Percentiles rank a stretch among this genome's conserved stretches.
Conservation (phyloP, 176 grass and related monocot species). For the Saccharum spontaneum region DNA sequence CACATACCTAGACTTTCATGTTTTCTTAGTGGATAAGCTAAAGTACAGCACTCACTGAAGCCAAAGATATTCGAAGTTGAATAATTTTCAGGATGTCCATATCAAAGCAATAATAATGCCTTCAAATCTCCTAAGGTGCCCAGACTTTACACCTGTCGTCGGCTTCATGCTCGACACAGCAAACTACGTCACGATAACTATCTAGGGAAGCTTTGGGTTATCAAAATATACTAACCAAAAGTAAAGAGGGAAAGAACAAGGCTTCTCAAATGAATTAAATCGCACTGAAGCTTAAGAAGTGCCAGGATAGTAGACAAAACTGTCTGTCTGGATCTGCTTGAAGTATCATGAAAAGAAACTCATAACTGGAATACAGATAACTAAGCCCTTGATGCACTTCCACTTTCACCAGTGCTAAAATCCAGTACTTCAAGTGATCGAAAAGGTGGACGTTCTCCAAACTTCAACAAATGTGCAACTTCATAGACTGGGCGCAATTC, state of each 20-base stretch:
- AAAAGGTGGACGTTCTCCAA: constrained; percentile 75
- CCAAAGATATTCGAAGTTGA: constrained; percentile 23
- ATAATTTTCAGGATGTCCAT: constrained; percentile 41
- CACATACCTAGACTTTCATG: constrained; percentile 26
- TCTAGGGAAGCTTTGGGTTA: constrained; percentile 1
- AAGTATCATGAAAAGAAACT: constrained; percentile 7
- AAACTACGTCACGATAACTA: neutral
- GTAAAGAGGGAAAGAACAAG: neutral
- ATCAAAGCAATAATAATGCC: constrained; percentile 25
- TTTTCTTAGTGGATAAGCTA: constrained; percentile 28
- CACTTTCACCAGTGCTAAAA: constrained; percentile 32
- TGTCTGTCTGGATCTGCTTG: neutral
- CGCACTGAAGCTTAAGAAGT: constrained; percentile 26
- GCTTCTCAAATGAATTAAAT: constrained; percentile 20
- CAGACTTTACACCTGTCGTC: constrained; percentile 9
- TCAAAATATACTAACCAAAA: neutral
- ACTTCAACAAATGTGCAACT: constrained; percentile 85
- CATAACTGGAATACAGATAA: neutral
- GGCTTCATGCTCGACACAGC: constrained; percentile 20
- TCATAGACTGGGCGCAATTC: constrained; percentile 81
- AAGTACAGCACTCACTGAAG: constrained; percentile 20
- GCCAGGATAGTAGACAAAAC: constrained; percentile 18
- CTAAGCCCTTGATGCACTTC: constrained; percentile 45
- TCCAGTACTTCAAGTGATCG: constrained; percentile 50
- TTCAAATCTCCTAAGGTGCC: constrained; percentile 31